Conservation (phyloP, 2,329 filamentous ascomycete genomes). For the Sphaerulina musiva region DNA sequence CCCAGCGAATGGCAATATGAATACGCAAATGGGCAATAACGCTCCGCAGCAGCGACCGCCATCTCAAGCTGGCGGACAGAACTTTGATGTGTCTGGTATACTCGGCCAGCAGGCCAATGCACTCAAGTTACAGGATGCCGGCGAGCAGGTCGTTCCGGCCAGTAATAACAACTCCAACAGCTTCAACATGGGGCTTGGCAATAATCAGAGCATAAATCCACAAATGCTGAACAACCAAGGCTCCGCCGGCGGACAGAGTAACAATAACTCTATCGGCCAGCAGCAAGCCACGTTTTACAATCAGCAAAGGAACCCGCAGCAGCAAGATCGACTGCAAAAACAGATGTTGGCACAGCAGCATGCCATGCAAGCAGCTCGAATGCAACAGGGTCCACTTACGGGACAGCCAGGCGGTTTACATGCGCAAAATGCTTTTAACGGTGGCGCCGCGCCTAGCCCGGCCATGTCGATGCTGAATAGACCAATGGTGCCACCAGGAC, state of each 20-base stretch:
- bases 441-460: conserved; percentile 33
- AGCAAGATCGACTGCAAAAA: conserved; percentile 38
- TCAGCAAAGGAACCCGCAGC: conserved; percentile 36
- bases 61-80: conserved; percentile 30
- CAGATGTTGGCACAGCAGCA: conserved; percentile 34
- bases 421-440: conserved; percentile 34
- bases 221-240: conserved; percentile 33
- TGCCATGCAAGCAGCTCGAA: conserved; percentile 26
- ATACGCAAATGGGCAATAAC: conserved; percentile 31
- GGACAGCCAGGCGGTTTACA: conserved; percentile 44
- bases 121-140: conserved; percentile 55
- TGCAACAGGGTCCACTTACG: conserved; percentile 37
- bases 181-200: conserved; percentile 30
- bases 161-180: conserved; percentile 46
- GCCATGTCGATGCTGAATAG: conserved; percentile 47
- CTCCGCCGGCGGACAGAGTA: conserved; percentile 14
- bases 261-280: conserved; percentile 23
- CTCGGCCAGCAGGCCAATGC: conserved; percentile 56
- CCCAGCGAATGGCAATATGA: conserved; percentile 16
- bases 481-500: conserved; percentile 43
- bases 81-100: conserved; percentile 49
- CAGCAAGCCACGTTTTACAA: conserved; percentile 37
- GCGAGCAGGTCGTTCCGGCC: conserved; percentile 58
- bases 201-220: conserved; percentile 28
- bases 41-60: conserved; percentile 31